Evolutionary conservation across 768 basidiomycete genomes (phyloP), one percentile per base, ranked within the genome.

Genomic region (Mycena metata): DNA sequence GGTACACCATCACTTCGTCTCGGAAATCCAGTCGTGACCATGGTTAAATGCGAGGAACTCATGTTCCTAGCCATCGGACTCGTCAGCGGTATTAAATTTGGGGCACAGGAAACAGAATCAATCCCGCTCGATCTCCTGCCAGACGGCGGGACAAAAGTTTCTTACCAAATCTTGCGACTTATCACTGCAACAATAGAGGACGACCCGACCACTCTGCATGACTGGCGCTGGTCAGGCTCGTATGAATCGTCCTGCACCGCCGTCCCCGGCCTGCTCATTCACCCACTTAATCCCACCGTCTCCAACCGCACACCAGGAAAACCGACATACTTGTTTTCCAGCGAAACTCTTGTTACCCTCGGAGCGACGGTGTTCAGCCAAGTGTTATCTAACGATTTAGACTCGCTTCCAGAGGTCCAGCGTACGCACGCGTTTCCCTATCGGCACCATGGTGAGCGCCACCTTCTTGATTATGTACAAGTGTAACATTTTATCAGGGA

Each of bases 21-120:
- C 30, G 49, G 36, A 26, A 59, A 65, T 36, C 64, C 64, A 11
- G 50, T 65, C 15, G 39, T 45, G 16, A 16, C 55, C 2, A 19
- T 65, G 33, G 45, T 65, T 10, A 47, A 47, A 54, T 65, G 64
- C n/a, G 64, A 65, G 26, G 46, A 49, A 3, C 42, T 49, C 21
- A n/a, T 65, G 0, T 58, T 65, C 30, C 57, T 65, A 3, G 45
- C 49, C 1, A 57, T 65, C 21, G 54, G 63, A 19, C n/a, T 21
- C 6, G 45, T 65, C 16, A 58, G 50, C 55, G 33, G 35, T 26
- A 8, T 65, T 1, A 30, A 21, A 13, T 50, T 56, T 8, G 64
- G 64, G n/a, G 26, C 55, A 47, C 49, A 65, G 1, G 43, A 30
- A 13, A 0, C 58, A 7, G 17, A 65, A 15, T 54, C 57, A 23